phyloP scores from a whole-genome alignment of 306 rosid genomes.

The Vigna hirtella region DNA sequence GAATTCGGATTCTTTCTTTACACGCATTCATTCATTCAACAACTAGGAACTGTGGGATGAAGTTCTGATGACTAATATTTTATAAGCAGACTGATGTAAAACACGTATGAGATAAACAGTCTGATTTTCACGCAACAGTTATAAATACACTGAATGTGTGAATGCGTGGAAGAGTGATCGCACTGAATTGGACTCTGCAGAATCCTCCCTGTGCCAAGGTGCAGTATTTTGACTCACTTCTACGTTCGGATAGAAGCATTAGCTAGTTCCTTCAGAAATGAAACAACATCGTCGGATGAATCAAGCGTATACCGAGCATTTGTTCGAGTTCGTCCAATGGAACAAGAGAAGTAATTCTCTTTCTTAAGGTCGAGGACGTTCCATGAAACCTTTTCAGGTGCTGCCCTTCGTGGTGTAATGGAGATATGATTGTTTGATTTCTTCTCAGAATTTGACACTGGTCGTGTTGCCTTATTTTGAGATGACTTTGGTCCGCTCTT shows the following conservation, averaged over 20 bases:
- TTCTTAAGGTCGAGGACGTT: slow-evolving; percentile 82
- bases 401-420: slow-evolving; percentile 48
- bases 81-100: background rate
- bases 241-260: slow-evolving; percentile 39
- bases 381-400: slow-evolving; percentile 74
- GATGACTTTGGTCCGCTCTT: slow-evolving; percentile 61
- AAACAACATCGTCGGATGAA: slow-evolving; percentile 71
- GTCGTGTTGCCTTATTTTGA: slow-evolving; percentile 50
- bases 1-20: background rate
- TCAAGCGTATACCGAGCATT: slow-evolving; percentile 71
- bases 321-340: slow-evolving; percentile 73
- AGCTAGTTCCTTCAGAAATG: slow-evolving; percentile 67
- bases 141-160: background rate
- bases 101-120: background rate
- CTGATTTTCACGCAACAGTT: background rate
- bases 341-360: slow-evolving; percentile 87
- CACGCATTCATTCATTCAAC: background rate
- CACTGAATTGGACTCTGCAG: background rate
- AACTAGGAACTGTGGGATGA: background rate
- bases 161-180: background rate
- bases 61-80: background rate
- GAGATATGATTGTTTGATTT: slow-evolving; percentile 53
- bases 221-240: background rate
- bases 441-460: slow-evolving; percentile 55
- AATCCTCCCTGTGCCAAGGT: background rate